Conservation (phyloP, 2,329 filamentous ascomycete genomes). For the Talaromyces marneffei region DNA sequence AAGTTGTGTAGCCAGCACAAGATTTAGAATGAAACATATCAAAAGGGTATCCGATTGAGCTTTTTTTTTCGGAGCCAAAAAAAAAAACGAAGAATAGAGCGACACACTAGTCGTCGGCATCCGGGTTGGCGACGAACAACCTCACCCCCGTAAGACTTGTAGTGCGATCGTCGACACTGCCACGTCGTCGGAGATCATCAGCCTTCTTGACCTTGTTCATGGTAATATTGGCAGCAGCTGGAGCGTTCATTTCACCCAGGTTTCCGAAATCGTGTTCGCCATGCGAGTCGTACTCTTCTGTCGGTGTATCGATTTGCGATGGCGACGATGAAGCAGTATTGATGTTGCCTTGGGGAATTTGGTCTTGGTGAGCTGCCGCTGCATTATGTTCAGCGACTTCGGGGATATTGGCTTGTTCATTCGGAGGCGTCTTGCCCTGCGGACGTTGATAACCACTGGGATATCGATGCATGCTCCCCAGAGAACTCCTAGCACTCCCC, state of each 20-base stretch:
- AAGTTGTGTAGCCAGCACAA: background rate
- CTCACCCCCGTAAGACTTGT: constrained; percentile 43
- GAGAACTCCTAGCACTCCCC: constrained; percentile 55
- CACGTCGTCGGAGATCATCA: constrained; percentile 42
- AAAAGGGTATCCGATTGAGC: constrained; percentile 11
- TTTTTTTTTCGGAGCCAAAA: constrained; percentile 8
- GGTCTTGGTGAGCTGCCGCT: constrained; percentile 15
- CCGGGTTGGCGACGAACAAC: constrained; percentile 45
- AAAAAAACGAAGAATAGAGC: background rate
- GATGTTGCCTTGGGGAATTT: constrained; percentile 6
- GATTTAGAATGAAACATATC: background rate
- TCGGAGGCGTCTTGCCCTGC: constrained; percentile 47
- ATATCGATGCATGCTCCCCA: constrained; percentile 43
- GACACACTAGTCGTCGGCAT: constrained; percentile 28
- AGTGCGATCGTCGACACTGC: constrained; percentile 46
- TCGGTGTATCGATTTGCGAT: constrained; percentile 16
- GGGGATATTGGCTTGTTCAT: constrained; percentile 37
- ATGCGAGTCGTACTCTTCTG: constrained; percentile 27
- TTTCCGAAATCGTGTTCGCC: constrained; percentile 52
- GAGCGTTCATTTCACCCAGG: constrained; percentile 46
- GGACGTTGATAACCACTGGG: constrained; percentile 42
- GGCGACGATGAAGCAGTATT: background rate
- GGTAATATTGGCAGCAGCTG: constrained; percentile 35
- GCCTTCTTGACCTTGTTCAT: constrained; percentile 36
- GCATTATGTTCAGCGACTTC: constrained; percentile 37